phyloP scores from a whole-genome alignment of 306 rosid species.

The Rosa lucieae region DNA sequence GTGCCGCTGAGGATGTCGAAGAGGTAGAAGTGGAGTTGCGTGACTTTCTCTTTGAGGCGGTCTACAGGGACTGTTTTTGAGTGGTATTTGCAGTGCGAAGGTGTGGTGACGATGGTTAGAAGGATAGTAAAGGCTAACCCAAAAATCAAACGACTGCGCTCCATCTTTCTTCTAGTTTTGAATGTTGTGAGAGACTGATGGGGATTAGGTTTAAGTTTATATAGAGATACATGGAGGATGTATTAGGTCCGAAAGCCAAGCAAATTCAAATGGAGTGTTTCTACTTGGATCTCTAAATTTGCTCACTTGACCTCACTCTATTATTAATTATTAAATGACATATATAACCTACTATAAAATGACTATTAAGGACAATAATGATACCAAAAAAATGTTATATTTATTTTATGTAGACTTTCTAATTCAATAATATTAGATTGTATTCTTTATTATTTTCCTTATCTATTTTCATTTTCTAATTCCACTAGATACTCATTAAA shows the following conservation, averaged over 20 bases:
- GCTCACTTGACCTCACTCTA: too few species aligned
- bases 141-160: not conserved
- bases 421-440: too few species aligned
- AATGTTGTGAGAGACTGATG: not conserved
- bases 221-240: not conserved
- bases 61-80: constrained; percentile 6
- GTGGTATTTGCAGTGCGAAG: constrained; percentile 25
- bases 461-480: too few species aligned
- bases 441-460: too few species aligned
- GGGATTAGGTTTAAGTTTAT: not conserved
- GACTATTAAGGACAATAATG: too few species aligned
- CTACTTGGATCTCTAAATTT: too few species aligned
- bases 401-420: too few species aligned
- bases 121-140: constrained; percentile 16
- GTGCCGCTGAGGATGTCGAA: constrained; percentile 43
- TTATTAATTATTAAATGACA: too few species aligned
- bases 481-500: too few species aligned
- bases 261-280: not conserved
- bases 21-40: constrained; percentile 45
- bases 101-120: constrained; percentile 3
- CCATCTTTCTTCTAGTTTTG: constrained; percentile 15
- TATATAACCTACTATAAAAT: too few species aligned
- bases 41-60: constrained; percentile 32
- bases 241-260: not conserved
- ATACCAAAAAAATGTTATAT: too few species aligned